Percentiles rank a stretch among this genome's conserved stretches.
Evolutionary conservation across 2,329 filamentous ascomycete genomes (phyloP).

Genomic region (Fusarium sp.): DNA sequence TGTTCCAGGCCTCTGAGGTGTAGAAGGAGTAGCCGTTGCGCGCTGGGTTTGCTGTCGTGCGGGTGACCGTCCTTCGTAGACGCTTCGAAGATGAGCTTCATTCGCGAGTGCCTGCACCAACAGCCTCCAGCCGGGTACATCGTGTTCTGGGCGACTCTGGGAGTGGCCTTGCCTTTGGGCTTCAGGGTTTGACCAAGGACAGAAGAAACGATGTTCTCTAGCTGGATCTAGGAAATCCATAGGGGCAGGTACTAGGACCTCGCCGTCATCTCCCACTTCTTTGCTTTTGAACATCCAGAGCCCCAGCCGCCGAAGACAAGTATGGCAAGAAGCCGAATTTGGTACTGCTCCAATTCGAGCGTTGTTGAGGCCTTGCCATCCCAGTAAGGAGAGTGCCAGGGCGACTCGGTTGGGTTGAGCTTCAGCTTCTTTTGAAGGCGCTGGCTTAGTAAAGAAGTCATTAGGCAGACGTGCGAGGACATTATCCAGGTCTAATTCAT

Average conservation of each 20-base stretch:
- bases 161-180: constrained; percentile 66
- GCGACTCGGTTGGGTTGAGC: constrained; percentile 69
- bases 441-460: constrained; percentile 66
- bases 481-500: constrained; percentile 64
- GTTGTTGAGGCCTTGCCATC: constrained; percentile 78
- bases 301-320: constrained; percentile 88
- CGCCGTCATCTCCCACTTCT: constrained; percentile 67
- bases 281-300: constrained; percentile 94
- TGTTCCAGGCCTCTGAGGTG: constrained; percentile 40
- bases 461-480: constrained; percentile 64
- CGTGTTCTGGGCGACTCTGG: constrained; percentile 52
- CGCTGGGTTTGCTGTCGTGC: constrained; percentile 28
- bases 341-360: constrained; percentile 70
- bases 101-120: constrained; percentile 69
- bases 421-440: constrained; percentile 50
- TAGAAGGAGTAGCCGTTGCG: constrained; percentile 37
- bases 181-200: constrained; percentile 78
- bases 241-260: constrained; percentile 69
- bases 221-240: constrained; percentile 77
- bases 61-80: constrained; percentile 51
- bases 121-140: constrained; percentile 67
- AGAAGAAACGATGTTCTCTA: constrained; percentile 84
- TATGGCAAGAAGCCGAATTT: constrained; percentile 82
- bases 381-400: constrained; percentile 76
- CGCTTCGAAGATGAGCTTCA: constrained; percentile 65